phyloP scores from a whole-genome alignment of 1,139 yeast genomes.

The Lodderomyces elongisporus region DNA sequence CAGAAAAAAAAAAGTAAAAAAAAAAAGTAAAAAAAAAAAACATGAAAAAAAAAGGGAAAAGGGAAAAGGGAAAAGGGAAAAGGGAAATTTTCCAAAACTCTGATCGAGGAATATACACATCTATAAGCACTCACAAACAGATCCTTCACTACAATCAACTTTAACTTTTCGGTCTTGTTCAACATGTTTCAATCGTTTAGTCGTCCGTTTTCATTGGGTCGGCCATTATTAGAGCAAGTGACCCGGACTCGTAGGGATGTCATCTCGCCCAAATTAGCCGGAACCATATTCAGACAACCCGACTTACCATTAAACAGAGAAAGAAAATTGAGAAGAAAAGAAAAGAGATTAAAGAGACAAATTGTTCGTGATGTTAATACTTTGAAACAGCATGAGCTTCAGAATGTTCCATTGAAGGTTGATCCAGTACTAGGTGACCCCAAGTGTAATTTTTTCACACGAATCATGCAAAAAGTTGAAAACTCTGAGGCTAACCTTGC shows the following conservation, averaged over 20 bases:
- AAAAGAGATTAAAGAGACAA: slow-evolving; percentile 39
- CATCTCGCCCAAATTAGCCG: slow-evolving; percentile 26
- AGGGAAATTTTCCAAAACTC: too few species aligned
- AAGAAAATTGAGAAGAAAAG: slow-evolving; percentile 36
- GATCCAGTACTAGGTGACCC: slow-evolving; percentile 80
- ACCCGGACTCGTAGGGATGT: slow-evolving; percentile 1
- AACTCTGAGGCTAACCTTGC: slow-evolving; percentile 56
- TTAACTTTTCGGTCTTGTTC: neutral
- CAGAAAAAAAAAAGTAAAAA: too few species aligned
- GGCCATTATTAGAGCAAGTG: slow-evolving; percentile 10
- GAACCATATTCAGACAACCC: slow-evolving; percentile 26
- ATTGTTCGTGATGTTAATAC: slow-evolving; percentile 44
- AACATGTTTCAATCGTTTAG: slow-evolving; percentile 16
- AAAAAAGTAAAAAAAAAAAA: too few species aligned
- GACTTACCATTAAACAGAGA: slow-evolving; percentile 29
- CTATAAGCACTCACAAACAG: too few species aligned
- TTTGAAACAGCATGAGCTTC: slow-evolving; percentile 34
- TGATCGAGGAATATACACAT: too few species aligned
- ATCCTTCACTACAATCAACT: too few species aligned
- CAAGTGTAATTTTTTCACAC: slow-evolving; percentile 60
- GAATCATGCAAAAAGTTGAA: slow-evolving; percentile 60
- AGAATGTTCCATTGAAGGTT: slow-evolving; percentile 32
- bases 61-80: too few species aligned
- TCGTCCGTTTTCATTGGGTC: slow-evolving; percentile 20
- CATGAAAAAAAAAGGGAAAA: too few species aligned